Percentiles rank a stretch among this genome's conserved stretches.
phyloP scores from a whole-genome alignment of 257 asterid genomes.

The Gentiana dahurica region DNA sequence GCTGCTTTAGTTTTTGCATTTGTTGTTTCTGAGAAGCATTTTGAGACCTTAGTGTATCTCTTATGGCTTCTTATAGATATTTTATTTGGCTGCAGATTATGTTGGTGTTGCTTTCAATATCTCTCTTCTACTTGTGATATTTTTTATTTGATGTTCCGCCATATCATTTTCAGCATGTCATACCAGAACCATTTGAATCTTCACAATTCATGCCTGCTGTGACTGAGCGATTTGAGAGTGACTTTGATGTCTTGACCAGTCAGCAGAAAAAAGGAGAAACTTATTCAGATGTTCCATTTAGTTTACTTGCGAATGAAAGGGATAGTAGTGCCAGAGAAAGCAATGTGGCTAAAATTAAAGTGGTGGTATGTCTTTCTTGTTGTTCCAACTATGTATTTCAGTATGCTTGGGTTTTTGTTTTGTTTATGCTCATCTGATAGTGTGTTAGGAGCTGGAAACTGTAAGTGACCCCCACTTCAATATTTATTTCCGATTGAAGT shows the following conservation, averaged over 20 bases:
- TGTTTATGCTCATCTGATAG: too few species aligned
- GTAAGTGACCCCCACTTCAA: slow-evolving; percentile 63
- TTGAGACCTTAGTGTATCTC: too few species aligned
- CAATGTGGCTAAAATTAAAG: slow-evolving; percentile 93
- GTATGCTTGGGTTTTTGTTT: too few species aligned
- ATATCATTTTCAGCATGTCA: slow-evolving; percentile 68
- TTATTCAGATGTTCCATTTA: slow-evolving; percentile 49
- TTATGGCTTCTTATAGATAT: too few species aligned
- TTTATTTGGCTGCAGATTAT: too few species aligned
- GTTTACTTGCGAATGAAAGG: slow-evolving; percentile 40
- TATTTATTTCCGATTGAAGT: too few species aligned
- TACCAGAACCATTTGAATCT: slow-evolving; percentile 87
- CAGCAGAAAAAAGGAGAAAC: slow-evolving; percentile 45
- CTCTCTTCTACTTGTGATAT: too few species aligned
- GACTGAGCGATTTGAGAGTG: slow-evolving; percentile 57
- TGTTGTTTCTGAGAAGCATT: too few species aligned
- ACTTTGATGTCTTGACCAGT: slow-evolving; percentile 44
- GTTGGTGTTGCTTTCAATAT: too few species aligned
- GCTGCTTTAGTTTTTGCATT: too few species aligned
- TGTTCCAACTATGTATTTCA: neutral
- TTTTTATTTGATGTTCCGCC: slow-evolving; percentile 1
- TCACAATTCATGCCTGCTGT: slow-evolving; percentile 91
- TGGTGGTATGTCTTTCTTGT: slow-evolving; percentile 54
- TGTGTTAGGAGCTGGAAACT: neutral
- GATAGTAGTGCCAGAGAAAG: slow-evolving; percentile 64